Evolutionary conservation across 768 basidiomycete species (phyloP).

Genomic region (Amanita jacksonii): DNA sequence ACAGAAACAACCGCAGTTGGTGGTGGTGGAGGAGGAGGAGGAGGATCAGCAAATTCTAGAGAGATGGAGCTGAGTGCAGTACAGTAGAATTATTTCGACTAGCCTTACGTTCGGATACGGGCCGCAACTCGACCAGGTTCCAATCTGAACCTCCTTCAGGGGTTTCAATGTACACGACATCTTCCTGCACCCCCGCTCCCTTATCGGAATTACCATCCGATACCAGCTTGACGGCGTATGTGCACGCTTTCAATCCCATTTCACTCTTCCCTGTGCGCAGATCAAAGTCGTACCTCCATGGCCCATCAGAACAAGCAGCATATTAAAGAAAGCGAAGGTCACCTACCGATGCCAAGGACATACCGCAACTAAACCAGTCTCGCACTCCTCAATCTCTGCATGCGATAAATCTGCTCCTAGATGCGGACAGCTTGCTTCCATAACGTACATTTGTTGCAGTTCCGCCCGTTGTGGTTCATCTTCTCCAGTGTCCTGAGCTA

Average conservation of each 20-base stretch:
- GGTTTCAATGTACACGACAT: conserved; percentile 50
- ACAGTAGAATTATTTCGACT: not conserved
- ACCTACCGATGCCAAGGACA: conserved; percentile 69
- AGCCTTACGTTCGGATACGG: conserved; percentile 58
- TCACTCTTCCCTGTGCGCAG: conserved; percentile 61
- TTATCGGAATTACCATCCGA: conserved; percentile 15
- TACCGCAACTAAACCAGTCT: conserved; percentile 49
- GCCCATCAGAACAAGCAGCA: not conserved
- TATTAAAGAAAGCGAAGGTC: not conserved
- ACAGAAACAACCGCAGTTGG: conserved; percentile 8
- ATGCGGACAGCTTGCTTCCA: conserved; percentile 78
- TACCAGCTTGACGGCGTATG: conserved; percentile 49
- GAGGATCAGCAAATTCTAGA: conserved; percentile 61
- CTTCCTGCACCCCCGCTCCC: conserved; percentile 16
- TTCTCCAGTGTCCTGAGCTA: too few relatives aligned
- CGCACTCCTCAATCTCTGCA: conserved; percentile 69
- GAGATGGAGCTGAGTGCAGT: not conserved
- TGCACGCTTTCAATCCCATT: conserved; percentile 60
- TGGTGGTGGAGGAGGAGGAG: conserved; percentile 28
- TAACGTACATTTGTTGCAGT: conserved; percentile 50
- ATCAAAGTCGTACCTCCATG: conserved; percentile 61
- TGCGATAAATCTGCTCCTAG: conserved; percentile 74
- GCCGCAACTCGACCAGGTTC: conserved; percentile 57
- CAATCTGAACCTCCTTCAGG: conserved; percentile 46
- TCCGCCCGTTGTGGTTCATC: not conserved